Evolutionary conservation across 2,329 filamentous ascomycete species (phyloP).

Genomic region (Sporothrix inflata): DNA sequence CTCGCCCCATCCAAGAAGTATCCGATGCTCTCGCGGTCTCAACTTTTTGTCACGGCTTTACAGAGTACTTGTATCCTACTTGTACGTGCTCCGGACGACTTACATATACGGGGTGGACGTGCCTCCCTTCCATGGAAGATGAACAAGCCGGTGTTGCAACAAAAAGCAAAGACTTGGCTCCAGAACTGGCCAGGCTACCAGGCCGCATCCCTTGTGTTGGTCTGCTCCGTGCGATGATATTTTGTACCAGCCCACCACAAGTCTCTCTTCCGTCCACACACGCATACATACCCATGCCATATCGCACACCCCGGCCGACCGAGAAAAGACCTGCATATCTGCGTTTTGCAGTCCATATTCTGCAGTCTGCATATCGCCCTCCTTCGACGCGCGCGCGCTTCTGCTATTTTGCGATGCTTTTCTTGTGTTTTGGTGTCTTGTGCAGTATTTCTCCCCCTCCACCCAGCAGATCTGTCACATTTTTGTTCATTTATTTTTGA

Average conservation of each 20-base stretch:
- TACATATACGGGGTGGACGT: background rate
- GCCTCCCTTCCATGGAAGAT: background rate
- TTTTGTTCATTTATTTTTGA: slow-evolving; percentile 23
- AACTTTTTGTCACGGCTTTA: background rate
- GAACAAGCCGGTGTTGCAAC: background rate
- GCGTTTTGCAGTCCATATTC: background rate
- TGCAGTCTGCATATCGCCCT: slow-evolving; percentile 16
- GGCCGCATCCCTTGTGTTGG: background rate
- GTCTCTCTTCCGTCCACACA: slow-evolving; percentile 10
- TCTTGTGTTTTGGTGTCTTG: slow-evolving; percentile 3
- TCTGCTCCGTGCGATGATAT: background rate
- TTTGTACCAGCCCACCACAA: background rate
- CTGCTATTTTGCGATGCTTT: slow-evolving; percentile 3
- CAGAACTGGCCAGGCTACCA: background rate
- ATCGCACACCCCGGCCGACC: slow-evolving; percentile 25
- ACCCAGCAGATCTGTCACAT: slow-evolving; percentile 29
- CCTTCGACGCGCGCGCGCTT: slow-evolving; percentile 8
- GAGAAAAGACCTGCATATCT: slow-evolving; percentile 24
- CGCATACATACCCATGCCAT: background rate
- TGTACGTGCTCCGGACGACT: background rate
- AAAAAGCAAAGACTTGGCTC: background rate
- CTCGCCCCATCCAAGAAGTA: background rate
- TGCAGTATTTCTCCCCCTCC: background rate
- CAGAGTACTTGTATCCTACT: background rate
- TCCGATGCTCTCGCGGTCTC: background rate